Conservation (phyloP, 1,139 yeast genomes). For the Taphrina communis region DNA sequence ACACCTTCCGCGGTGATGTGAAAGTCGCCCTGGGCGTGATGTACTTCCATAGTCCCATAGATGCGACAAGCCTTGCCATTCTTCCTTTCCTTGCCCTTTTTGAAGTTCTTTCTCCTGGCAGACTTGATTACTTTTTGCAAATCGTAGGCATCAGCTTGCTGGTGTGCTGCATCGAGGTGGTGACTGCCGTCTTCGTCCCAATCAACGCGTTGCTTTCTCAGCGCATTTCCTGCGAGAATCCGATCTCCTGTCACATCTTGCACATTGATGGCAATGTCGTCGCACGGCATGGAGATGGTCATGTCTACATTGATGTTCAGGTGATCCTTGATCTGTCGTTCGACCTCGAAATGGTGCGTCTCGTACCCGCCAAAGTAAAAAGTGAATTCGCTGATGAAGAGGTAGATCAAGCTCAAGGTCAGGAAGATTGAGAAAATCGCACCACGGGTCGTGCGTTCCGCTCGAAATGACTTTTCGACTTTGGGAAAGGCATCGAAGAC, state of each 20-base stretch:
- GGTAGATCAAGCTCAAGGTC: constrained; percentile 56
- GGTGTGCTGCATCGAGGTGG: constrained; percentile 43
- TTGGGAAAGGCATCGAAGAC: constrained; percentile 91
- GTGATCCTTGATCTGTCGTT: constrained; percentile 59
- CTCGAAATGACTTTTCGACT: constrained; percentile 75
- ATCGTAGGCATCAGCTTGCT: constrained; percentile 43
- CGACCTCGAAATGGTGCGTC: constrained; percentile 76
- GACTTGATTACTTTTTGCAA: constrained; percentile 40
- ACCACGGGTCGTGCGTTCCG: constrained; percentile 78
- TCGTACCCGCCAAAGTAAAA: constrained; percentile 82
- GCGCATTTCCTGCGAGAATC: constrained; percentile 73
- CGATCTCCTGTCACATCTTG: constrained; percentile 79
- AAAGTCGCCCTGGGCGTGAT: constrained; percentile 82
- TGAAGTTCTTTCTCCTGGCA: constrained; percentile 40
- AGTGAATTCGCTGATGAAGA: constrained; percentile 87
- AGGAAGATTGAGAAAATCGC: constrained; percentile 55
- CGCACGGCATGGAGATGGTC: constrained; percentile 84
- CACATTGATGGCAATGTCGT: constrained; percentile 73
- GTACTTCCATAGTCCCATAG: constrained; percentile 84
- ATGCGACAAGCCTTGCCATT: constrained; percentile 85
- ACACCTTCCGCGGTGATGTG: constrained; percentile 79
- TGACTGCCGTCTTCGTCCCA: constrained; percentile 45
- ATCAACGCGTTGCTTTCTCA: constrained; percentile 55
- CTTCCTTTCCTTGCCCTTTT: constrained; percentile 58
- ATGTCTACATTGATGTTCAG: constrained; percentile 78